Conservation (phyloP, 73 alveolate genomes). For the Stentor coeruleus region DNA sequence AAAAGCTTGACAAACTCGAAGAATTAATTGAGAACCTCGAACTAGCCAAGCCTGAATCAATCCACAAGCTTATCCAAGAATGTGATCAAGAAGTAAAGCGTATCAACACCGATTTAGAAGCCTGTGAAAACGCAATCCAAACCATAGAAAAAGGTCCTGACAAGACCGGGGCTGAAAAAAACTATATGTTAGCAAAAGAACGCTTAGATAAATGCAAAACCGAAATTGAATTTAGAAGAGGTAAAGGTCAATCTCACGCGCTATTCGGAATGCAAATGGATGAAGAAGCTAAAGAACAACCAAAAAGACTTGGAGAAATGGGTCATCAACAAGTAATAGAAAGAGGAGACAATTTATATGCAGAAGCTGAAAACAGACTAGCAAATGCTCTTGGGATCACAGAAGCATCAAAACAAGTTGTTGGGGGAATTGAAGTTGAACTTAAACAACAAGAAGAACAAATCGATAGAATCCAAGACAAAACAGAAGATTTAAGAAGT, state of each 20-base stretch:
- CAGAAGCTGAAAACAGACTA: constrained; percentile 19
- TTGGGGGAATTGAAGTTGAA: constrained; percentile 20
- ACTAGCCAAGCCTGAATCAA: no score
- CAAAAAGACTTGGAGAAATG: neutral
- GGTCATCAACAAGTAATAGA: constrained; percentile 6
- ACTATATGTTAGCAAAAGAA: neutral
- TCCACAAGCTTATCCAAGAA: neutral
- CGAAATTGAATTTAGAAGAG: neutral
- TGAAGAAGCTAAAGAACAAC: neutral
- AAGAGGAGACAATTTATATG: constrained; percentile 11
- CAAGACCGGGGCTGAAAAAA: neutral
- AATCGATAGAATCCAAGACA: constrained; percentile 4
- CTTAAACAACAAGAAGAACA: constrained; percentile 16
- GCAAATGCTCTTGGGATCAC: constrained; percentile 15
- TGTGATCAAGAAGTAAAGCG: constrained; percentile 9
- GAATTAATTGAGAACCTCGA: neutral
- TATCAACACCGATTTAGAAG: constrained; percentile 9
- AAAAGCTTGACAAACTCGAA: constrained; percentile 2
- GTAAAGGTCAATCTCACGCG: neutral
- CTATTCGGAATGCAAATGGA: neutral
- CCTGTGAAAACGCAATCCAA: constrained; percentile 21
- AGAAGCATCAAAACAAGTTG: constrained; percentile 17
- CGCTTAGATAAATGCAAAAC: neutral
- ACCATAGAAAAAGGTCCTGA: constrained; percentile 7
- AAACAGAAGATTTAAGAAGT: constrained; percentile 16